Conservation (phyloP, 805 yeast species). For the Sporopachydermia lactativora region DNA sequence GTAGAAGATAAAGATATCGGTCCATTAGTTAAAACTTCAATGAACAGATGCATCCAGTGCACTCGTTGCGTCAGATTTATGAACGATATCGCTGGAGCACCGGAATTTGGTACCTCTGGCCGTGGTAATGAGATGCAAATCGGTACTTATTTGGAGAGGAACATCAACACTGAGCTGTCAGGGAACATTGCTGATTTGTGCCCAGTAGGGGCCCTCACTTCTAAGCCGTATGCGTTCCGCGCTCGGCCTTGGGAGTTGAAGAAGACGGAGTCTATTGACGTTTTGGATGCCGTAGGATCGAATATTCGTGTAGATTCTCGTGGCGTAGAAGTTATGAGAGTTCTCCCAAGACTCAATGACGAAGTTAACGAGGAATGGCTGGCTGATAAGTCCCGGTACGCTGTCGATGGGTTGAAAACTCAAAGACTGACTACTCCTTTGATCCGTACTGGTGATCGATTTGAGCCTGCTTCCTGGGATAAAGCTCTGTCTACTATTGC, state of each 20-base stretch:
- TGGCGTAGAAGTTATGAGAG: conserved; percentile 80
- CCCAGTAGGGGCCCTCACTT: conserved; percentile 86
- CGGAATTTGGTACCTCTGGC: conserved; percentile 79
- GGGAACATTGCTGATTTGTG: conserved; percentile 82
- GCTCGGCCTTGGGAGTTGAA: conserved; percentile 92
- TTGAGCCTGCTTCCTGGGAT: conserved; percentile 75
- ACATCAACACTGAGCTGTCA: conserved; percentile 70
- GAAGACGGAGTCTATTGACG: conserved; percentile 78
- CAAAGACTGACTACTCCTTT: conserved; percentile 78
- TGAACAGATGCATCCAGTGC: conserved; percentile 90
- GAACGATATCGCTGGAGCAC: conserved; percentile 87
- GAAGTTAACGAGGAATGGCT: conserved; percentile 88
- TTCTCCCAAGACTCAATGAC: conserved; percentile 73
- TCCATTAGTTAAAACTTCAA: conserved; percentile 76
- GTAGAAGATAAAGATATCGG: conserved; percentile 86
- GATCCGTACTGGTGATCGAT: conserved; percentile 52
- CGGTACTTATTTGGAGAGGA: conserved; percentile 78
- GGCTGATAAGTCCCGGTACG: conserved; percentile 75
- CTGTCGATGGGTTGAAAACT: conserved; percentile 73
- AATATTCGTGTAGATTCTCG: conserved; percentile 75
- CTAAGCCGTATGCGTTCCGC: conserved; percentile 83
- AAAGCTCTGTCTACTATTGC: conserved; percentile 64
- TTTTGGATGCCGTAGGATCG: conserved; percentile 71
- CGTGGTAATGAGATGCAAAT: conserved; percentile 89
- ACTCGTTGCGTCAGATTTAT: conserved; percentile 82